Conservation (phyloP, 176 grass and related monocot genomes). For the Eremochloa ophiuroides region DNA sequence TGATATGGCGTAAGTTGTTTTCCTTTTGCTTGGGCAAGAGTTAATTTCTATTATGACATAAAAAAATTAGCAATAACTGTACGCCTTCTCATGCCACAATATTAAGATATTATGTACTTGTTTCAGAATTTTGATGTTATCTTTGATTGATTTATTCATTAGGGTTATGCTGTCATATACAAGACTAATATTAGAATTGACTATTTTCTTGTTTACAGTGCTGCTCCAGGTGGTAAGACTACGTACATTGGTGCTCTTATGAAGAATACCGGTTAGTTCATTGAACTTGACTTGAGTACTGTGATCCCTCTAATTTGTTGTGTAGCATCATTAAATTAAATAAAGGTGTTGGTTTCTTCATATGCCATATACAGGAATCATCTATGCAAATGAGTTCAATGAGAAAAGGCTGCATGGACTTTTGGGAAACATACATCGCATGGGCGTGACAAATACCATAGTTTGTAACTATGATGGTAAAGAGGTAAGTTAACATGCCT, state of each 20-base stretch:
- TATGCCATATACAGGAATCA: conserved; percentile 54
- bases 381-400: conserved; percentile 96
- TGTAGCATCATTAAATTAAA: neutral
- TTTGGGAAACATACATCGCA: conserved; percentile 89
- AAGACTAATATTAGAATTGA: neutral
- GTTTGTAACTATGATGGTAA: conserved; percentile 96
- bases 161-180: neutral
- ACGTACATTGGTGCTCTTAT: conserved; percentile 95
- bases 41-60: neutral
- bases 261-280: conserved; percentile 85
- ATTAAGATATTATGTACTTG: neutral
- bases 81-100: neutral
- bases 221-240: conserved; percentile 97
- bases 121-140: neutral
- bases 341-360: conserved; percentile 7
- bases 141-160: neutral
- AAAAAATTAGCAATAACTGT: conserved; percentile 2
- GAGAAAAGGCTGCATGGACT: conserved; percentile 85
- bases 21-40: neutral
- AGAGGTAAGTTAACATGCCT: conserved; percentile 52
- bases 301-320: neutral
- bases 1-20: conserved; percentile 96
- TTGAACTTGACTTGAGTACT: conserved; percentile 18
- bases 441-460: conserved; percentile 92
- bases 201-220: conserved; percentile 47